Evolutionary conservation across 306 rosid species (phyloP).

Genomic region (Hippophae gyantsensis): DNA sequence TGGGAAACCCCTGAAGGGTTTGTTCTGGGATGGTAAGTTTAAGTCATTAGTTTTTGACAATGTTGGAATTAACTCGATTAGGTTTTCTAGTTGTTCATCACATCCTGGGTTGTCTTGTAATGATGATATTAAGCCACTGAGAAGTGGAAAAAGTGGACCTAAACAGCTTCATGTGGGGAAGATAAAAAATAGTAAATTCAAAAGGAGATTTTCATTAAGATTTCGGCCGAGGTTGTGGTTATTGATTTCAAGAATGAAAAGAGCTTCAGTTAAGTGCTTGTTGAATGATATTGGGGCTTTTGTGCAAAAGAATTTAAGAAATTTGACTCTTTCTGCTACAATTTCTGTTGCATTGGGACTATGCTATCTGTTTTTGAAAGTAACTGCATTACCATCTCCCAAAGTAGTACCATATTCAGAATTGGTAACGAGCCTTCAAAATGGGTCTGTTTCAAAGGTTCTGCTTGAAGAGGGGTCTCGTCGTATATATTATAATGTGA

Average conservation of each 20-base stretch:
- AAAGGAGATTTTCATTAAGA: constrained; percentile 60
- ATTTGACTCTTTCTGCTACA: constrained; percentile 43
- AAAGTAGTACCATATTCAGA: constrained; percentile 80
- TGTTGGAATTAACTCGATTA: constrained; percentile 23
- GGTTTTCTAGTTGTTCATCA: constrained; percentile 31
- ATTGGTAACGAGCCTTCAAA: constrained; percentile 49
- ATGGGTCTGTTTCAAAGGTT: constrained; percentile 53
- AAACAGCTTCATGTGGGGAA: constrained; percentile 35
- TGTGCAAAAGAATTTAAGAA: constrained; percentile 50
- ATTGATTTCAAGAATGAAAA: constrained; percentile 45
- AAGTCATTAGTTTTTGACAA: constrained; percentile 21
- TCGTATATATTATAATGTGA: constrained; percentile 49
- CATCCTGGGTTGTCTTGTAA: constrained; percentile 36
- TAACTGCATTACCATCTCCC: constrained; percentile 55
- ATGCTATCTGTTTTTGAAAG: constrained; percentile 56
- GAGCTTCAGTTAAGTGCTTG: constrained; percentile 43
- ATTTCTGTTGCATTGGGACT: constrained; percentile 50
- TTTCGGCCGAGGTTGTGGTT: constrained; percentile 72
- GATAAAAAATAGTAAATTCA: constrained; percentile 25
- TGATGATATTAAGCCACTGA: constrained; percentile 36
- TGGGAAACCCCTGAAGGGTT: constrained; percentile 28
- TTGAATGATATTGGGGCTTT: constrained; percentile 39
- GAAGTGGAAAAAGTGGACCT: constrained; percentile 36
- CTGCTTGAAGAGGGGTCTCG: constrained; percentile 92
- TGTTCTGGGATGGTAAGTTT: constrained; percentile 26